Base-by-base conservation (phyloP, 306 rosid genomes). In the Casuarina cunninghamiana region DNA sequence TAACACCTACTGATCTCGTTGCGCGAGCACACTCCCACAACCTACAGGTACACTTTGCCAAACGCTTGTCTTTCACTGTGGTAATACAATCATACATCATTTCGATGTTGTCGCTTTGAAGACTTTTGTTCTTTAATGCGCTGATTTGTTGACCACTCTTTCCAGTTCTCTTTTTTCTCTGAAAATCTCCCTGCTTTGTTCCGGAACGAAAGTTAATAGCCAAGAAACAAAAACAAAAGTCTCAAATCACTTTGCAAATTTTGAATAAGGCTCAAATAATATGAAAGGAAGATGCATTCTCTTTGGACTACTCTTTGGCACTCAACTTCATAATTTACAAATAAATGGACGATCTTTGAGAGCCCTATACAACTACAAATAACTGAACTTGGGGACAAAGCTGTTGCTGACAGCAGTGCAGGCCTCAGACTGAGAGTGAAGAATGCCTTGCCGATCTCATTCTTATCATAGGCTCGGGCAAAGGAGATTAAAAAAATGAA, bases 11-110 rank as follows among this genome's bases (percentile, higher is more conserved):
- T 6, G 79, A 93, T 88, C 87, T 93, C 79, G 96, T 93, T 72
- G 69, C 87, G 66, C 82, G 90, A 81, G 98, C 98, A 58, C 98
- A 94, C 74, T 87, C 94, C 35, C 94, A 76, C 82, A 76, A 90
- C 85, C 90, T 94, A 78, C 97, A 91, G 97, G 98, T 91, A 77
- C 63, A 10, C 65, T 57, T 81, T 53, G 26, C 0, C 26, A 21
- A 73, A 76, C 21, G 55, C 67, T 72, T 74, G 26, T 58, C 61
- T 80, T 62, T 39, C 17, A 6, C 45, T 16, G 53, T 35, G 17
- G 55, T 58, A 2, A 35, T 51, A 15, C 43, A 6, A 5, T 58
- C 35, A 58, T 58, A 26, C 3, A 42, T 66, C 32, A 66, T 21
- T 66, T 42, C 50, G n/a, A 17, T 6, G 6, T 12, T 12, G 6